Percentiles rank a stretch among this genome's conserved stretches.
phyloP scores from a whole-genome alignment of 2,329 filamentous ascomycete genomes.

The Didymellaceae sp. region DNA sequence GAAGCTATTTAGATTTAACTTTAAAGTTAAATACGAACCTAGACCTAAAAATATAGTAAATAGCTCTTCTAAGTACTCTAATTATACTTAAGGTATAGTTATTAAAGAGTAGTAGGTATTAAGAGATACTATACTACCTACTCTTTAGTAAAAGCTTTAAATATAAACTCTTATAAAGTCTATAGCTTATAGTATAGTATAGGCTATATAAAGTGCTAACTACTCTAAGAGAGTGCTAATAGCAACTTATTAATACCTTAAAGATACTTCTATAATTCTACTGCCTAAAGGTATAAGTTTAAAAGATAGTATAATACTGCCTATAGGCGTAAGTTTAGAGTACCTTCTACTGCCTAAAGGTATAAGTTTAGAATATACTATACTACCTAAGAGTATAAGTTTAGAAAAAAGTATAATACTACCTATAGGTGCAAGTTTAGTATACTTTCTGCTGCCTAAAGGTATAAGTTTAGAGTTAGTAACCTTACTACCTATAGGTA shows the following conservation, averaged over 20 bases:
- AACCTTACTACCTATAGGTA: neutral
- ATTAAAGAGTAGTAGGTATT: slow-evolving; percentile 1
- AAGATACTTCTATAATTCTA: neutral
- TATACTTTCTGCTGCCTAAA: too few species aligned
- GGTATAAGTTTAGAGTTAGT: neutral
- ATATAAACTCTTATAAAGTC: slow-evolving; percentile 1
- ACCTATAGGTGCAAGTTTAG: too few species aligned
- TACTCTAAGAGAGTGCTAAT: neutral
- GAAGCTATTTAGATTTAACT: neutral
- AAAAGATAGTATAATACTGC: too few species aligned
- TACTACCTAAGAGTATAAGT: neutral
- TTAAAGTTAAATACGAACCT: neutral
- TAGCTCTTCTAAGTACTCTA: neutral
- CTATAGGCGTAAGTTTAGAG: too few species aligned
- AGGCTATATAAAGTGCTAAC: too few species aligned
- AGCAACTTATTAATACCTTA: neutral
- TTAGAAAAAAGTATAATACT: too few species aligned
- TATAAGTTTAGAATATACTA: neutral
- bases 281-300: neutral
- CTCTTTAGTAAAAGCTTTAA: slow-evolving; percentile 4
- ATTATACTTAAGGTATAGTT: neutral
- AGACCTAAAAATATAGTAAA: neutral
- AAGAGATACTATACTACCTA: slow-evolving; percentile 1
- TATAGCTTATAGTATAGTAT: too few species aligned
- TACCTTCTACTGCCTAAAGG: too few species aligned